Conservation (phyloP, 2,329 filamentous ascomycete genomes). For the Cordyceps tenuipes region DNA sequence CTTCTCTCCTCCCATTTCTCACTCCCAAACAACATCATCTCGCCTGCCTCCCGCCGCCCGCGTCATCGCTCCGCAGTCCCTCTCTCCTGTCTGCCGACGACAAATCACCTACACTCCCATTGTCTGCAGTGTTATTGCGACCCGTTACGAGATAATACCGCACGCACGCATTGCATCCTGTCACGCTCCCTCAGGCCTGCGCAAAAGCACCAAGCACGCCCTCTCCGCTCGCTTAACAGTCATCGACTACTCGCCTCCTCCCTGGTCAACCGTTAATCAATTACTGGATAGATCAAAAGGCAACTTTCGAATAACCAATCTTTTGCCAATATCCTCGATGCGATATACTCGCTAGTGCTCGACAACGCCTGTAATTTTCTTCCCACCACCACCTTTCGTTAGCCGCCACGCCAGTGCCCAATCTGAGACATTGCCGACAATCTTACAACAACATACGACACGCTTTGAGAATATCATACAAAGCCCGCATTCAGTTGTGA, state of each 20-base stretch:
- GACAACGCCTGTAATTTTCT: neutral
- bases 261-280: neutral
- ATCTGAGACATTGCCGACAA: constrained; percentile 6
- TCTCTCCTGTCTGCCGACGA: neutral
- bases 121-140: neutral
- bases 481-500: neutral
- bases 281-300: neutral
- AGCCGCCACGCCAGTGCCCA: neutral
- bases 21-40: neutral
- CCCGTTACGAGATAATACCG: neutral
- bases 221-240: neutral
- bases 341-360: neutral
- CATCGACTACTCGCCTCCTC: neutral
- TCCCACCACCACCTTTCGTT: neutral
- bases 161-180: neutral
- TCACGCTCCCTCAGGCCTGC: neutral
- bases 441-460: constrained; percentile 7
- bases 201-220: neutral
- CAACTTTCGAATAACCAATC: neutral
- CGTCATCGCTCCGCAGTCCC: neutral
- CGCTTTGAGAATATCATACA: neutral
- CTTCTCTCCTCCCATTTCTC: neutral
- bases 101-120: neutral
- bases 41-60: neutral
- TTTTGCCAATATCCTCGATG: neutral